Evolutionary conservation across 2,329 filamentous ascomycete species (phyloP).

Genomic region (Neoarthrinium moseri): DNA sequence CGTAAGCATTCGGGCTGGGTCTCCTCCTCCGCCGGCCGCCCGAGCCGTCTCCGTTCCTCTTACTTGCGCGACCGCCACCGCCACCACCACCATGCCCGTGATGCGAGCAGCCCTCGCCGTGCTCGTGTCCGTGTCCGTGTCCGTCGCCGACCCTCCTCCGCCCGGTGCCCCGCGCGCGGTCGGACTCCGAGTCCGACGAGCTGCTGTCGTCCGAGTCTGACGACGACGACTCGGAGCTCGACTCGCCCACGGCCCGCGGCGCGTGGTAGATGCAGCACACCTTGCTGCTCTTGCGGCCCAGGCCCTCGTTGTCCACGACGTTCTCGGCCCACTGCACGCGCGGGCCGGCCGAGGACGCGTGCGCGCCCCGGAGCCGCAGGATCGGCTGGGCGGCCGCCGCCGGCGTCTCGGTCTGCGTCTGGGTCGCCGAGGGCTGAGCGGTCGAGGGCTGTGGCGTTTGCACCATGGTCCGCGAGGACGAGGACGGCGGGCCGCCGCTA

Average conservation of each 20-base stretch:
- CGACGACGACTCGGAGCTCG: constrained; percentile 64
- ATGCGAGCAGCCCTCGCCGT: constrained; percentile 30
- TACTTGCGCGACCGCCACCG: constrained; percentile 7
- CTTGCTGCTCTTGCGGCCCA: constrained; percentile 94
- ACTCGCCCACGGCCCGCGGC: constrained; percentile 78
- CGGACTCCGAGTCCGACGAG: constrained; percentile 55
- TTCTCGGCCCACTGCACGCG: constrained; percentile 90
- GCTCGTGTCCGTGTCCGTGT: constrained; percentile 31
- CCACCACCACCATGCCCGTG: constrained; percentile 7
- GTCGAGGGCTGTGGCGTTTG: constrained; percentile 21
- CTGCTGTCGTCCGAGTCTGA: constrained; percentile 54
- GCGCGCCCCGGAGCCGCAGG: constrained; percentile 52
- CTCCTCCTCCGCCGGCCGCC: constrained; percentile 45
- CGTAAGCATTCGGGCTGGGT: constrained; percentile 79
- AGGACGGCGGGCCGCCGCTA: too few relatives aligned
- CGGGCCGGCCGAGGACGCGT: constrained; percentile 44
- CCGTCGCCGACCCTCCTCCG: constrained; percentile 37
- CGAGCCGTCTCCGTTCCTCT: constrained; percentile 31
- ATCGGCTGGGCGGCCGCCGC: constrained; percentile 31
- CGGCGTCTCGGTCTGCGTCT: constrained; percentile 18
- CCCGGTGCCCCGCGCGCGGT: constrained; percentile 36
- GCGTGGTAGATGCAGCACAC: constrained; percentile 99
- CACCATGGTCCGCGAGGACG: neutral
- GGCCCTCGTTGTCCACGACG: constrained; percentile 91
- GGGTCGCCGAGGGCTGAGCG: constrained; percentile 27